Percentiles rank a stretch among this genome's conserved stretches.
Evolutionary conservation across 495 filamentous ascomycete genomes (phyloP).

Genomic region (Copromyces sp.): DNA sequence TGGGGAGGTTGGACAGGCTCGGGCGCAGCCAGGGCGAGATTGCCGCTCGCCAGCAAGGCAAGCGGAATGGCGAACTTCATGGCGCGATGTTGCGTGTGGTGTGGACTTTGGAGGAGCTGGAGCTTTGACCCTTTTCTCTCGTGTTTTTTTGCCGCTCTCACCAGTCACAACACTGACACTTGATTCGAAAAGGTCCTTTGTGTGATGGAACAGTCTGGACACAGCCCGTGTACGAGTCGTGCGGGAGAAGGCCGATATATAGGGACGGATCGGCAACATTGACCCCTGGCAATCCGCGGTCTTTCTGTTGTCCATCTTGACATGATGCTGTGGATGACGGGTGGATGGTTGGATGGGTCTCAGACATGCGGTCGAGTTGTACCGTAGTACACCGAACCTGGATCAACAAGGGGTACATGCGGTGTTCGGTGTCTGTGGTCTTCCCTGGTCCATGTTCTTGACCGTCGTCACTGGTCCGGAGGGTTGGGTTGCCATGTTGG

Average conservation of each 20-base stretch:
- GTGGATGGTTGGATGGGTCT: not conserved
- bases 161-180: not conserved
- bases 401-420: not conserved
- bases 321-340: not conserved
- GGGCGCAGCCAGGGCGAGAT: slow-evolving; percentile 8
- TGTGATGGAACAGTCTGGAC: not conserved
- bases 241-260: not conserved
- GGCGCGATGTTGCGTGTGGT: not conserved
- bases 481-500: not conserved
- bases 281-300: not conserved
- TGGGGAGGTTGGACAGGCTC: not conserved
- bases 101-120: not conserved
- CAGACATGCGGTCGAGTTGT: not conserved
- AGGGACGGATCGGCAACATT: not conserved
- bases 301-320: not conserved
- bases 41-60: slow-evolving; percentile 11
- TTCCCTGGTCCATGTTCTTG: not conserved
- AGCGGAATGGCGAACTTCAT: slow-evolving; percentile 15
- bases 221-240: not conserved
- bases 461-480: not conserved
- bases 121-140: not conserved
- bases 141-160: not conserved
- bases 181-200: not conserved
- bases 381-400: not conserved
- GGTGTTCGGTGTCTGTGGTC: not conserved